Evolutionary conservation across 495 filamentous ascomycete genomes (phyloP).

Genomic region (Apiosordaria backusii): DNA sequence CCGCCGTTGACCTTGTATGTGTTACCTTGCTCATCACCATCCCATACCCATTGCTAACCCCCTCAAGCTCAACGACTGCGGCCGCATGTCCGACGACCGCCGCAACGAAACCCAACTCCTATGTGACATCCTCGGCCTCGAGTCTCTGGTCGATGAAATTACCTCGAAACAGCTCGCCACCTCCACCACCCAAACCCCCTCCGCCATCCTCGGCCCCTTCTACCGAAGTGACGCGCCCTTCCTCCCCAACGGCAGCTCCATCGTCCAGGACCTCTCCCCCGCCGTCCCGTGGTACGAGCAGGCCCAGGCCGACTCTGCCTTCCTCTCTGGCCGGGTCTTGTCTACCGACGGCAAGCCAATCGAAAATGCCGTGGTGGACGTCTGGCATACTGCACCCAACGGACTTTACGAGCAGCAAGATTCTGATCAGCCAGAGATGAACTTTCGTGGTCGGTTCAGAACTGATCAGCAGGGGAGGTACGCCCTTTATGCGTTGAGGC

Average conservation of each 20-base stretch:
- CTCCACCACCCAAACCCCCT: constrained; percentile 58
- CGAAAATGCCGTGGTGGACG: constrained; percentile 61
- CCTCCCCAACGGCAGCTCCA: constrained; percentile 60
- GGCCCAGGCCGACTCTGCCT: constrained; percentile 53
- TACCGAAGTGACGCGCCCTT: constrained; percentile 67
- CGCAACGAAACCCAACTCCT: constrained; percentile 73
- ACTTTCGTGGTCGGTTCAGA: constrained; percentile 67
- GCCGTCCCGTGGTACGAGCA: constrained; percentile 36
- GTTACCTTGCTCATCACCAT: neutral
- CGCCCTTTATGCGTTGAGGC: constrained; percentile 62
- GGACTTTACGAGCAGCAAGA: constrained; percentile 82
- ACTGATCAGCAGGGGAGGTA: constrained; percentile 65
- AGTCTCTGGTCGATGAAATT: constrained; percentile 70
- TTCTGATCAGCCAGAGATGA: constrained; percentile 64
- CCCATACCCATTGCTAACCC: constrained; percentile 9
- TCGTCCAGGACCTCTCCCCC: constrained; percentile 40
- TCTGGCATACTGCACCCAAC: constrained; percentile 75
- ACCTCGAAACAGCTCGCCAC: constrained; percentile 56
- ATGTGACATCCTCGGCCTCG: constrained; percentile 69
- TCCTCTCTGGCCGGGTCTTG: constrained; percentile 61
- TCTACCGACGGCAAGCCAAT: constrained; percentile 53
- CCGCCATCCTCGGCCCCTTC: constrained; percentile 74
- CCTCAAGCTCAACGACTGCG: constrained; percentile 64
- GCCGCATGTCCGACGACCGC: constrained; percentile 63
- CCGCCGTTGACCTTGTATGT: constrained; percentile 42